Conservation (phyloP, 192 early-diverging fungal species). For the Spizellomyces sp. region DNA sequence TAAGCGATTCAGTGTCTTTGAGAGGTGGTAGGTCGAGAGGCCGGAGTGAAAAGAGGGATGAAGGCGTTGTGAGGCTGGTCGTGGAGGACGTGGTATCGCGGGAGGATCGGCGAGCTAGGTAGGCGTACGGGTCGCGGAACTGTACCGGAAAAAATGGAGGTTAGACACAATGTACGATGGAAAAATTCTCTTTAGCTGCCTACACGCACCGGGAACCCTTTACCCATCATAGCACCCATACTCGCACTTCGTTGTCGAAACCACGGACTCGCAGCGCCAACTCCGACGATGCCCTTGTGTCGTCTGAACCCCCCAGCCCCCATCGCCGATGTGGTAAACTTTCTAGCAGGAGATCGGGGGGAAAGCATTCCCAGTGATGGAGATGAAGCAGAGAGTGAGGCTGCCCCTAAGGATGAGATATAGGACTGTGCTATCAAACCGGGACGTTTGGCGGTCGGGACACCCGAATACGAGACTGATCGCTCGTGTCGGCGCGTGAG, state of each 20-base stretch:
- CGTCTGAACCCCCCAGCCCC: neutral
- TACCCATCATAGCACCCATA: neutral
- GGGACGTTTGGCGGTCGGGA: constrained; percentile 2
- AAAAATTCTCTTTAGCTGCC: neutral
- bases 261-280: neutral
- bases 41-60: constrained; percentile 6
- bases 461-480: constrained; percentile 23
- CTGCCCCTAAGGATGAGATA: neutral
- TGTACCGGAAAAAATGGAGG: neutral
- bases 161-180: neutral
- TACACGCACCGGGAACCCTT: neutral
- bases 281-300: neutral
- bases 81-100: too few relatives aligned
- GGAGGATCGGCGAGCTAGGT: too few relatives aligned
- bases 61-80: too few relatives aligned
- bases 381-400: neutral
- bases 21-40: constrained; percentile 27
- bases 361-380: neutral
- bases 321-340: constrained; percentile 2
- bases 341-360: constrained; percentile 10
- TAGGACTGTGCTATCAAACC: neutral
- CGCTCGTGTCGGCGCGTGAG: constrained; percentile 19
- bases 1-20: neutral
- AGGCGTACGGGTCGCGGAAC: neutral
- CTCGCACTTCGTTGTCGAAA: constrained; percentile 3